phyloP scores from a whole-genome alignment of 2,329 filamentous ascomycete genomes.

The Alternaria viburni region DNA sequence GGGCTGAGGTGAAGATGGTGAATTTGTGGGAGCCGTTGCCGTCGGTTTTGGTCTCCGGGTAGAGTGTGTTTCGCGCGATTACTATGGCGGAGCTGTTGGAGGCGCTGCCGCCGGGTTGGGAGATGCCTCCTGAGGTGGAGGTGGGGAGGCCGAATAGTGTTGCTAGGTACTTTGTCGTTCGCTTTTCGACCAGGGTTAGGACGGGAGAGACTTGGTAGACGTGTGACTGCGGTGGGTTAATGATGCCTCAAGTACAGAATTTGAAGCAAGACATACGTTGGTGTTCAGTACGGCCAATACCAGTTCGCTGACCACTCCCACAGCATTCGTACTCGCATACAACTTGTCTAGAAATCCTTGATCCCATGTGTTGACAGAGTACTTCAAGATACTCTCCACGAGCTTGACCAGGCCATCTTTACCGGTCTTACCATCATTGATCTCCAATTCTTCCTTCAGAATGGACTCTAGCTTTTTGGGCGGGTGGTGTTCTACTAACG shows the following conservation, averaged over 20 bases:
- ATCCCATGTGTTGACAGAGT: slow-evolving; percentile 98
- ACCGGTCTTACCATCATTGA: slow-evolving; percentile 49
- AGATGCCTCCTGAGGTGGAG: slow-evolving; percentile 72
- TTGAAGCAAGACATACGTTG: slow-evolving; percentile 58
- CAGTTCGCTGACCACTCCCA: slow-evolving; percentile 84
- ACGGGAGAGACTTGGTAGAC: slow-evolving; percentile 94
- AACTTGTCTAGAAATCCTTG: slow-evolving; percentile 96
- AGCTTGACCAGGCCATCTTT: slow-evolving; percentile 54
- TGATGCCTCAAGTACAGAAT: too few species aligned
- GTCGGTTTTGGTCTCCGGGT: slow-evolving; percentile 74
- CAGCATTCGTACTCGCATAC: slow-evolving; percentile 87
- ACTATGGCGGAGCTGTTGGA: slow-evolving; percentile 87
- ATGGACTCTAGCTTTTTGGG: slow-evolving; percentile 52
- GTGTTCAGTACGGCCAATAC: slow-evolving; percentile 88
- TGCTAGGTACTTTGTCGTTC: slow-evolving; percentile 75
- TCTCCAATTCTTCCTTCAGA: slow-evolving; percentile 41
- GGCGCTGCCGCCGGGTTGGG: slow-evolving; percentile 79
- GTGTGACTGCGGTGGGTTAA: slow-evolving; percentile 64
- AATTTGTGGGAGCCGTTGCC: slow-evolving; percentile 73
- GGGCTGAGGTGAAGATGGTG: slow-evolving; percentile 83
- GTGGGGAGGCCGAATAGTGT: slow-evolving; percentile 62
- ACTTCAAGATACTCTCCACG: slow-evolving; percentile 74
- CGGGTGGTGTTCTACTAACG: slow-evolving; percentile 53
- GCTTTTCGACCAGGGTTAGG: slow-evolving; percentile 85
- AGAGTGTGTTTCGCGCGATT: slow-evolving; percentile 85